Evolutionary conservation across 805 yeast genomes (phyloP), one percentile per base, ranked within the genome.

Genomic region (Cyberlindnera maclurae): DNA sequence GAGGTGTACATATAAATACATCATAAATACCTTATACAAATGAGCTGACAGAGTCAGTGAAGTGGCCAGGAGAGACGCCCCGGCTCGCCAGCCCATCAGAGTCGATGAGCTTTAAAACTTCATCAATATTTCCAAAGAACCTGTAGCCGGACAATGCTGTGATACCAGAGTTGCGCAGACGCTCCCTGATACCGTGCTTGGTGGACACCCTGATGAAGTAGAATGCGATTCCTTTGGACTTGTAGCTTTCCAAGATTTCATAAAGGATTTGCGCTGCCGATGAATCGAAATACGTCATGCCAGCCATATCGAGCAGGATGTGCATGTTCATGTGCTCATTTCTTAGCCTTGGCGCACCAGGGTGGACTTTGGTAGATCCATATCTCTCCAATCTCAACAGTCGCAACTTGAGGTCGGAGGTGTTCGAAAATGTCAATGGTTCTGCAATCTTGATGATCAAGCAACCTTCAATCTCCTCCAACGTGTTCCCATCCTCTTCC

Each of bases 381-480:
- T 83, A 85, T 38, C 73, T 62, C 54, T 88, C 96, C 22, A 88
- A 63, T 32, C 96, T 65, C 31, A 70, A 64, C 41, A 88, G 63
- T 28, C 90, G 66, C 40, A 73, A 67, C 44, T 81, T 77, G 44
- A 88, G 64, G 49, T 85, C 94, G 20, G 82, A 82, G 7, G 89
- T 72, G 57, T 89, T 88, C 29, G 95, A 86, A 59, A 88, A 88
- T 5, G 89, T 85, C 43, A 88, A 65, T 2, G 96, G 95, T 54
- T 88, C 96, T 0, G 96, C 88, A 31, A 88, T 74, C 46, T 80
- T 82, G 28, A 88, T 82, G 22, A 87, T 75, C 27, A 89, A 64
- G 39, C 88, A 82, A 0, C 87, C 88, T 47, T 80, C 84, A 35
- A 82, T 65, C 29, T 65, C 65, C 49, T 70, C 73, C 22, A 66